Percentiles rank a stretch among this genome's conserved stretches.
Evolutionary conservation across 2,329 filamentous ascomycete genomes (phyloP).

Genomic region (Escovopsis sp.): DNA sequence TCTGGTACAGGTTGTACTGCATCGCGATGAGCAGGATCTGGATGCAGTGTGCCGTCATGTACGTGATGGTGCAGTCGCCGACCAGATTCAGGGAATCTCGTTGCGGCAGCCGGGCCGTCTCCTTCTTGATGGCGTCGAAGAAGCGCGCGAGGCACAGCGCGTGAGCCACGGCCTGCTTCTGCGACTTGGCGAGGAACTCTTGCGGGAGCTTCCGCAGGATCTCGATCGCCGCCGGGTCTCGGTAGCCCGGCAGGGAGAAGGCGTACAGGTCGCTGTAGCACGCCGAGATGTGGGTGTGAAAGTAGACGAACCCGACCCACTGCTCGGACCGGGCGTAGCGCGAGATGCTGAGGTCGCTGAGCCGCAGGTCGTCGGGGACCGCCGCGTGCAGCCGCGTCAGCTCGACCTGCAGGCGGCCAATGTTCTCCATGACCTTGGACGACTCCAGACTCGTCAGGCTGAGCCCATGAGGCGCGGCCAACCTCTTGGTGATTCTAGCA

Average conservation of each 20-base stretch:
- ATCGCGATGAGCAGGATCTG: conserved; percentile 20
- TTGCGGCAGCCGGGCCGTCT: conserved; percentile 12
- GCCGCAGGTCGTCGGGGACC: conserved; percentile 17
- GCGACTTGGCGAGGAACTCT: conserved; percentile 21
- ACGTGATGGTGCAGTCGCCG: conserved; percentile 17
- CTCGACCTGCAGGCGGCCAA: conserved; percentile 22
- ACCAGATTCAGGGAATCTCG: conserved; percentile 13
- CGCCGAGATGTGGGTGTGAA: conserved; percentile 21
- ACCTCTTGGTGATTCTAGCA: conserved; percentile 12
- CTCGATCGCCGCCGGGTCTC: conserved; percentile 17
- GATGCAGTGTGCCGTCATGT: conserved; percentile 16
- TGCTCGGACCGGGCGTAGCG: conserved; percentile 17
- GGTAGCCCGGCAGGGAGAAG: conserved; percentile 21
- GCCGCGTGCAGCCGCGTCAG: conserved; percentile 21
- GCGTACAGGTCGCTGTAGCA: conserved; percentile 25
- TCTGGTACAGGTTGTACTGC: conserved; percentile 19
- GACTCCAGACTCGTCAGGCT: conserved; percentile 15
- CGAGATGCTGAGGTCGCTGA: conserved; percentile 19
- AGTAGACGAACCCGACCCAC: conserved; percentile 20
- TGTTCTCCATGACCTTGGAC: conserved; percentile 22
- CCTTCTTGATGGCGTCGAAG: conserved; percentile 18
- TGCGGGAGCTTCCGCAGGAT: conserved; percentile 19
- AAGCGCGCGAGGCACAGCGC: conserved; percentile 22
- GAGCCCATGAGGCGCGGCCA: conserved; percentile 9
- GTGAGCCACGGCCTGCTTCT: conserved; percentile 24